Evolutionary conservation across 2,329 filamentous ascomycete species (phyloP), one percentile per base, ranked within the genome.

Genomic region (Fusarium armeniacum): DNA sequence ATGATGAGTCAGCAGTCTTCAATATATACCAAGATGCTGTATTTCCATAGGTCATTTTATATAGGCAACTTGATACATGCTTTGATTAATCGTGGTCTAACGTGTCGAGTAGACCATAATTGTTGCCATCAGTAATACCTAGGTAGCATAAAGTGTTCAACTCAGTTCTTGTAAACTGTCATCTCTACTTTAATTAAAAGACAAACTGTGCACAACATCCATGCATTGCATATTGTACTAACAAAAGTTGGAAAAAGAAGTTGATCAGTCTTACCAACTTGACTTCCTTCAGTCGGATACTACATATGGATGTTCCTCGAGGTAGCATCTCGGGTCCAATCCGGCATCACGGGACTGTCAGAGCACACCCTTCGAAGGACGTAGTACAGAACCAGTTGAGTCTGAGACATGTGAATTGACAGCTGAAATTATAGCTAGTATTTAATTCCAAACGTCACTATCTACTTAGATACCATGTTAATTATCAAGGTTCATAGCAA

Each of bases 331-430:
- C 49, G 35, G 49, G 30, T 41, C 24, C 35, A 30, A 52, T 52
- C 33, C 35, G 24, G 49, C 35, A 62, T 67, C 67, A 67, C 58
- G 50, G 53, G 67, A 67, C 62, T 41, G 62, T 70, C 67, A 44
- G 32, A 59, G 53, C 53, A 70, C 62, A 70, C 49, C 49, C 49
- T 52, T 52, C 33, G 16, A 26, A 30, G 18, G 32, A 26, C 43
- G 62, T 67, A 46, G 62, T 49, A 65, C 59, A 66, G 43, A 58
- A 51, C 40, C 68, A 53, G 41, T 44, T 52, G 32, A 50, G 33
- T 53, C 35, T 55, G 47, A 68, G 63, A 70, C 67, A 68, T 47
- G 51, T 50, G 35, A 54, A 53, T 22, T 26, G 35, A 30, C 44
- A 55, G 32, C n/a, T 28, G 24, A 28, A 47, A 35, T 33, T 10